Conservation (phyloP, 1,139 yeast species). For the Pichia sp. region DNA sequence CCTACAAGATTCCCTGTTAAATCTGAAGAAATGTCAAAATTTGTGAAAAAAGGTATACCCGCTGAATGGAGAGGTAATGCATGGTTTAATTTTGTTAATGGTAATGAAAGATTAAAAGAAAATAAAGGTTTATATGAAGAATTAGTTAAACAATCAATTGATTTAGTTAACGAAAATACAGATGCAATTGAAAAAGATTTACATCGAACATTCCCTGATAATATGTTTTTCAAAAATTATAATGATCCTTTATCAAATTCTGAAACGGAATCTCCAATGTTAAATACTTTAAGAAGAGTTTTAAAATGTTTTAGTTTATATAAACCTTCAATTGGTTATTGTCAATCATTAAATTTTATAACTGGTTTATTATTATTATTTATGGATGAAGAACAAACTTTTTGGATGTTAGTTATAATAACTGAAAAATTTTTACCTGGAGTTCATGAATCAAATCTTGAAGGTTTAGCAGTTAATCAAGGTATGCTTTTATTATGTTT, state of each 20-base stretch:
- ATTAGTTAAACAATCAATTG: constrained; percentile 51
- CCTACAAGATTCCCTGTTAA: constrained; percentile 69
- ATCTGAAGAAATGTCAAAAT: constrained; percentile 75
- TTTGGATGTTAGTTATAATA: constrained; percentile 92
- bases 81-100: constrained; percentile 97
- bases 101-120: constrained; percentile 63
- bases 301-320: constrained; percentile 78
- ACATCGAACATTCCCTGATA: constrained; percentile 92
- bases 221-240: constrained; percentile 52
- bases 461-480: constrained; percentile 93
- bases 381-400: constrained; percentile 89
- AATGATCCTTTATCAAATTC: neutral
- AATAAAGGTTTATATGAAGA: constrained; percentile 69
- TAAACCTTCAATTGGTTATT: constrained; percentile 88
- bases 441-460: constrained; percentile 81
- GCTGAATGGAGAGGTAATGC: constrained; percentile 97
- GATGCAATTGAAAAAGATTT: constrained; percentile 92
- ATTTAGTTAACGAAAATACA: constrained; percentile 46
- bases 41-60: constrained; percentile 87
- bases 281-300: constrained; percentile 71
- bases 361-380: constrained; percentile 80
- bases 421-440: constrained; percentile 86
- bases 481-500: constrained; percentile 88
- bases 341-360: constrained; percentile 87
- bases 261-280: constrained; percentile 46